phyloP scores from a whole-genome alignment of 371 early-diverging fungal genomes.

The Phascolomyces articulosus region DNA sequence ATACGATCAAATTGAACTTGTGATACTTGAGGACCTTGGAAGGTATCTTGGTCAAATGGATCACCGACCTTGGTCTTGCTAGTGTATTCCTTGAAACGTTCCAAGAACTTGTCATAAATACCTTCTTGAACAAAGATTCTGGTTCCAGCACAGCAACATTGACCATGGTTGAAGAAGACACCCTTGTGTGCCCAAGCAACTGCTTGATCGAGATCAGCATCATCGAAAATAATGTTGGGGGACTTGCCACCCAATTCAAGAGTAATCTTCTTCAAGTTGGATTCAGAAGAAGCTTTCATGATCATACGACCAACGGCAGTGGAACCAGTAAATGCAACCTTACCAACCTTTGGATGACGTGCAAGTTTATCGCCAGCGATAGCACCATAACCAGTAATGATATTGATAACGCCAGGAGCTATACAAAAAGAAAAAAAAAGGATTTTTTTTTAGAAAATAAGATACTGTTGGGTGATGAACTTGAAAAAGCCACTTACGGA shows the following conservation, averaged over 20 bases:
- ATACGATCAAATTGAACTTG: slow-evolving; percentile 73
- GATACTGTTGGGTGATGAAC: too few species aligned
- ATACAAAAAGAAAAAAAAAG: too few species aligned
- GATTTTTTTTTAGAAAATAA: too few species aligned
- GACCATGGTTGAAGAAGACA: slow-evolving; percentile 83
- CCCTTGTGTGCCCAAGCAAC: slow-evolving; percentile 73
- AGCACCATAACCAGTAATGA: slow-evolving; percentile 56
- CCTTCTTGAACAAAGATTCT: slow-evolving; percentile 90
- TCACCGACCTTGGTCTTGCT: slow-evolving; percentile 62
- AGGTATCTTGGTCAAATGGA: slow-evolving; percentile 53
- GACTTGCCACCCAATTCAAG: slow-evolving; percentile 88
- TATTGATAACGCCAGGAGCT: slow-evolving; percentile 74
- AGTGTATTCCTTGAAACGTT: slow-evolving; percentile 62
- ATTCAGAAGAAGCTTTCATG: slow-evolving; percentile 58
- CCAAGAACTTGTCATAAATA: slow-evolving; percentile 72
- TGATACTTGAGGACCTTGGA: slow-evolving; percentile 82
- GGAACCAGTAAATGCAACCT: slow-evolving; percentile 70
- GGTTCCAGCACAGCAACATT: slow-evolving; percentile 84
- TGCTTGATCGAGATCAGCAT: slow-evolving; percentile 81
- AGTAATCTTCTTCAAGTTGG: slow-evolving; percentile 77
- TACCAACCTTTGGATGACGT: slow-evolving; percentile 45
- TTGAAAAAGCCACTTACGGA: too few species aligned
- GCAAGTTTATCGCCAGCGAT: slow-evolving; percentile 38
- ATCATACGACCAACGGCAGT: slow-evolving; percentile 58
- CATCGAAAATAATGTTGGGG: too few species aligned